These are phyloP conservation scores for Cocos nucifera DNA, from an alignment of 176 grass and related monocot species.

Conservation along the genomic window DNA sequence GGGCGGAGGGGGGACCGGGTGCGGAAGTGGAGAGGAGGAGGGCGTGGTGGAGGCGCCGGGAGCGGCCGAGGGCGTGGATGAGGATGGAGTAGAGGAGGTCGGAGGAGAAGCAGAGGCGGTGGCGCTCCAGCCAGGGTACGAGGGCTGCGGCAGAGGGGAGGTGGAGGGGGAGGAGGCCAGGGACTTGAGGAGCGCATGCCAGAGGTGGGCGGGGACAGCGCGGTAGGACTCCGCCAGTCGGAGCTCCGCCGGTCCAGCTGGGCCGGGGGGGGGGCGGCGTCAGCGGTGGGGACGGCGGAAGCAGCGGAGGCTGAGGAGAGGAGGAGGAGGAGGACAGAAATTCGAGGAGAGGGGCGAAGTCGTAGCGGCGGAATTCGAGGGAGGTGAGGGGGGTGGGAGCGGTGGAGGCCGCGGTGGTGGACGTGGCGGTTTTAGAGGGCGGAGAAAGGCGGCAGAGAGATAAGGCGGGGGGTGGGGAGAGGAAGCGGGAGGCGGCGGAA, in stretches of 20 bases:
- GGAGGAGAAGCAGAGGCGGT: constrained; percentile 84
- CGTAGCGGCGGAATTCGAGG: constrained; percentile 28
- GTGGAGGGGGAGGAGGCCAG: constrained; percentile 53
- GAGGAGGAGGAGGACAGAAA: constrained; percentile 31
- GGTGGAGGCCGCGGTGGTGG: neutral
- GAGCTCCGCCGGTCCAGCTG: constrained; percentile 29
- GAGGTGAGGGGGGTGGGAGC: neutral
- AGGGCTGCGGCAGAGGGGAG: constrained; percentile 62
- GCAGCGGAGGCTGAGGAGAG: too few species aligned
- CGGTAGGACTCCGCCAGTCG: constrained; percentile 49
- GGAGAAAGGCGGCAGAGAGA: constrained; percentile 8
- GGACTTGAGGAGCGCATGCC: constrained; percentile 54
- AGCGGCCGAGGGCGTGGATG: constrained; percentile 52
- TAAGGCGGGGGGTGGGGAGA: constrained; percentile 25
- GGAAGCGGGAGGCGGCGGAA: neutral
- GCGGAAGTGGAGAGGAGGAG: constrained; percentile 44
- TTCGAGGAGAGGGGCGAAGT: constrained; percentile 69
- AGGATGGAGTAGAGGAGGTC: constrained; percentile 84
- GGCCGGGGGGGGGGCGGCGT: constrained; percentile 12
- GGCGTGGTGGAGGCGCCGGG: constrained; percentile 43
- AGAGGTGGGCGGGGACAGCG: constrained; percentile 47
- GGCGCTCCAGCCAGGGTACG: constrained; percentile 70
- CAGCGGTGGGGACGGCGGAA: constrained; percentile 5
- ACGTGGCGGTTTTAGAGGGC: constrained; percentile 4
- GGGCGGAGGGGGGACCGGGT: constrained; percentile 44